Base-by-base conservation (phyloP, 2,329 filamentous ascomycete species). In the Alternaria sp. region DNA sequence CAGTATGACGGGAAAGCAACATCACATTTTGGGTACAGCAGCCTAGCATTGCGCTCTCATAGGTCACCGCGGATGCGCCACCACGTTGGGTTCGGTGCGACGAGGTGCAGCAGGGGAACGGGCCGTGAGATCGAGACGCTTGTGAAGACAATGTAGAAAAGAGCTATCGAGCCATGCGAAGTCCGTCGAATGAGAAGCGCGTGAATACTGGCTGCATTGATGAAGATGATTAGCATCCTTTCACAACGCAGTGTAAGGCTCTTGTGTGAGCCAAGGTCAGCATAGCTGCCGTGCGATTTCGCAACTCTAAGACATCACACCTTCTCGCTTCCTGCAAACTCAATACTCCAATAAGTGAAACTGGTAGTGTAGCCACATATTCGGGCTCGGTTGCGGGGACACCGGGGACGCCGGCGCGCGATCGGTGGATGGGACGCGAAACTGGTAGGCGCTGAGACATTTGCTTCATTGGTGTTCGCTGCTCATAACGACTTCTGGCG, bases 51-150 rank as follows among this genome's bases (percentile, higher is more conserved):
- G 62, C 49, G 61, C 49, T 61, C 53, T 57, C 44, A 55, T 61
- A 67, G 59, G 47, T 5, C 25, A 19, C 57, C 57, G 59, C 57
- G 68, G 68, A 57, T 56, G 49, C 50, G 57, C 66, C 68, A 61
- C 62, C 55, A 49, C 45, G 56, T 50, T 51, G 66, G 61, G 63
- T 65, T 55, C 21, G 30, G 67, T 69, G 65, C 63, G 30, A 72
- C 67, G 36, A 19, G 59, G 28, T 30, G 36, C 47, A 58, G 61
- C 53, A n/a, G 43, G 10, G 43, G 21, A 36, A 30, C 21, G 36
- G 49, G 40, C 53, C 25, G 44, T 8, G 4, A 43, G 15, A 23
- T 54, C 19, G 43, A 36, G 3, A 44, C 12, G 9, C 44, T 7
- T 23, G 11, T 36, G 32, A 36, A 36, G 25, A 30, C 5, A 1